Conservation (phyloP, 169 alveolate species). For the Eimeria falciformis region DNA sequence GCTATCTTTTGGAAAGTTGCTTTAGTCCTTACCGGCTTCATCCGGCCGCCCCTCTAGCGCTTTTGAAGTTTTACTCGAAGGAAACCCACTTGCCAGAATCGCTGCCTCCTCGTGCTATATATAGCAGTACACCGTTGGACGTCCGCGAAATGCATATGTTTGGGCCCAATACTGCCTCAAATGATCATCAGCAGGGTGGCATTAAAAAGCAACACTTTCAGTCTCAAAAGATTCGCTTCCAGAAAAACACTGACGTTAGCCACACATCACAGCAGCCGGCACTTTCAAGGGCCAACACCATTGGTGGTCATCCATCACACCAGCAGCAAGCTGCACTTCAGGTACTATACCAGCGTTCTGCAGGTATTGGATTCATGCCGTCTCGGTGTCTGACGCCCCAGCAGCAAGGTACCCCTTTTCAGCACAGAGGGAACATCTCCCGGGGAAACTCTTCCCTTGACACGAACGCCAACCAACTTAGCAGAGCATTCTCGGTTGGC, state of each 20-base stretch:
- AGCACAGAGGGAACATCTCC: background rate
- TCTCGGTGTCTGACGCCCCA: background rate
- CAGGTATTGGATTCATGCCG: background rate
- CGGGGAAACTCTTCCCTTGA: background rate
- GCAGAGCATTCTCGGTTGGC: background rate
- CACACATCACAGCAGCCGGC: background rate
- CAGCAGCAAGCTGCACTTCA: background rate
- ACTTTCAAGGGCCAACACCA: background rate
- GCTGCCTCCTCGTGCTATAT: background rate
- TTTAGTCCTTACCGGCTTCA: conserved; percentile 73
- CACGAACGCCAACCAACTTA: background rate
- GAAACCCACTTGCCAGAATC: conserved; percentile 26
- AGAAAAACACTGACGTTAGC: background rate
- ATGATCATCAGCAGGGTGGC: background rate
- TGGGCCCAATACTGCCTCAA: background rate
- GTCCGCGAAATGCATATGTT: background rate
- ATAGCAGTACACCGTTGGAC: background rate
- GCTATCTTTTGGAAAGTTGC: conserved; percentile 53
- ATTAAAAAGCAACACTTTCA: background rate
- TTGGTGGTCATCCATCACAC: background rate
- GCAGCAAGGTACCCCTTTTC: background rate
- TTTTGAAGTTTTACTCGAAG: conserved; percentile 43
- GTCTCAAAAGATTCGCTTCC: background rate
- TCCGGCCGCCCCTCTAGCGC: conserved; percentile 72
- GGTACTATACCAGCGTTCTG: background rate